Evolutionary conservation across 2,329 filamentous ascomycete species (phyloP).

Genomic region (Colletotrichum phormii): DNA sequence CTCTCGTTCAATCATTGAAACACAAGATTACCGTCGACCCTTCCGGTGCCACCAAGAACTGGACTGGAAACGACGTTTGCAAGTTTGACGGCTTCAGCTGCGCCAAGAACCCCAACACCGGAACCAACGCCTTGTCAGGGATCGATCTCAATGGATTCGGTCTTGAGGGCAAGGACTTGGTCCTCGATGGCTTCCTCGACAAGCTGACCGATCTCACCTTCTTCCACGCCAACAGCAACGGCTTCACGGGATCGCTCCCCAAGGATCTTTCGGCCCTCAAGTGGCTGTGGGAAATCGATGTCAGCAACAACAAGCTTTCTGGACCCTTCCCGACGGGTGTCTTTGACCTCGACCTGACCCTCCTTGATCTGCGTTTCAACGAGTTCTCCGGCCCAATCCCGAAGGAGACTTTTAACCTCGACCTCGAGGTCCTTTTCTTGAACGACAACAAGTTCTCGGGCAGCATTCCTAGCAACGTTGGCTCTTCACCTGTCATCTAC

Average conservation of each 20-base stretch:
- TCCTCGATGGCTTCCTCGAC: constrained; percentile 15
- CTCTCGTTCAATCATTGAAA: neutral
- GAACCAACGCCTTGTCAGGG: neutral
- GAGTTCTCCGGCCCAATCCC: constrained; percentile 8
- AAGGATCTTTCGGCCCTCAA: constrained; percentile 10
- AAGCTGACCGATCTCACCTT: constrained; percentile 22
- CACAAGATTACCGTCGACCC: constrained; percentile 11
- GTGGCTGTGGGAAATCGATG: constrained; percentile 11
- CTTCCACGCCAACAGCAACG: constrained; percentile 23
- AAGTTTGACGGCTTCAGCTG: constrained; percentile 16
- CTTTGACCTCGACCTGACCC: neutral
- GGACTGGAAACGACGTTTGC: constrained; percentile 11
- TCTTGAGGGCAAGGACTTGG: neutral
- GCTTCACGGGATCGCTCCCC: constrained; percentile 10
- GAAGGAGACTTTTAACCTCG: neutral
- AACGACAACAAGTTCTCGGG: constrained; percentile 21
- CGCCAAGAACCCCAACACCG: constrained; percentile 8
- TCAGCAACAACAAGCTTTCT: constrained; percentile 12
- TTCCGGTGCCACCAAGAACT: constrained; percentile 3
- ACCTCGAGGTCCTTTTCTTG: constrained; percentile 18
- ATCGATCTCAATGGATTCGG: constrained; percentile 11
- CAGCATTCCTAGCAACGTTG: constrained; percentile 14
- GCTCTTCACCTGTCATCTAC: neutral
- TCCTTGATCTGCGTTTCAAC: constrained; percentile 18
- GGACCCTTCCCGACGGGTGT: neutral